phyloP scores from a whole-genome alignment of 768 basidiomycete genomes.

The Pholiota conissans region DNA sequence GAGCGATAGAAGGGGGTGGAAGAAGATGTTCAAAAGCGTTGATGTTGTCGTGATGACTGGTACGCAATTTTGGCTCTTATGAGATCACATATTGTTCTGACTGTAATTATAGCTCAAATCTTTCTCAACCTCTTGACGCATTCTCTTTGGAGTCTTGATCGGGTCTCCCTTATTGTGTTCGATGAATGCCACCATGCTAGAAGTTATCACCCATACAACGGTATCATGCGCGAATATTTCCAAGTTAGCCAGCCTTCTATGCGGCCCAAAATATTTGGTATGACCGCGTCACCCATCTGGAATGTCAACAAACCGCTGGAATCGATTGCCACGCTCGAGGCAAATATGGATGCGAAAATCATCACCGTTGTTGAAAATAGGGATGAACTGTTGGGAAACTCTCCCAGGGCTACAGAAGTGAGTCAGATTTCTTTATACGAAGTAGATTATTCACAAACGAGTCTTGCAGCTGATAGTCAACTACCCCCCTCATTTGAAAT shows the following conservation, averaged over 20 bases:
- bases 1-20: slow-evolving; percentile 67
- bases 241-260: slow-evolving; percentile 37
- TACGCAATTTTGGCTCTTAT: slow-evolving; percentile 26
- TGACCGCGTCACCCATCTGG: slow-evolving; percentile 92
- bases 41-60: slow-evolving; percentile 90
- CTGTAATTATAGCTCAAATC: slow-evolving; percentile 61
- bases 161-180: slow-evolving; percentile 70
- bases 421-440: slow-evolving; percentile 10
- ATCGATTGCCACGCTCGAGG: slow-evolving; percentile 64
- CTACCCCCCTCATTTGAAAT: slow-evolving; percentile 49
- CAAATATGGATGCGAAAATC: slow-evolving; percentile 71
- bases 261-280: slow-evolving; percentile 87
- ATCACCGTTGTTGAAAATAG: slow-evolving; percentile 72
- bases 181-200: slow-evolving; percentile 83
- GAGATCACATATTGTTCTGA: not conserved
- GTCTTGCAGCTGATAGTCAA: slow-evolving; percentile 51
- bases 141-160: slow-evolving; percentile 75
- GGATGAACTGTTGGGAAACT: slow-evolving; percentile 61
- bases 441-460: not conserved
- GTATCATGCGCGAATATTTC: slow-evolving; percentile 71
- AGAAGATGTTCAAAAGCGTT: slow-evolving; percentile 53
- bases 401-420: slow-evolving; percentile 70
- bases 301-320: slow-evolving; percentile 66
- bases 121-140: slow-evolving; percentile 80
- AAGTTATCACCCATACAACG: slow-evolving; percentile 76